Evolutionary conservation across 2,329 filamentous ascomycete species (phyloP).

Genomic region (Trichoderma sp.): DNA sequence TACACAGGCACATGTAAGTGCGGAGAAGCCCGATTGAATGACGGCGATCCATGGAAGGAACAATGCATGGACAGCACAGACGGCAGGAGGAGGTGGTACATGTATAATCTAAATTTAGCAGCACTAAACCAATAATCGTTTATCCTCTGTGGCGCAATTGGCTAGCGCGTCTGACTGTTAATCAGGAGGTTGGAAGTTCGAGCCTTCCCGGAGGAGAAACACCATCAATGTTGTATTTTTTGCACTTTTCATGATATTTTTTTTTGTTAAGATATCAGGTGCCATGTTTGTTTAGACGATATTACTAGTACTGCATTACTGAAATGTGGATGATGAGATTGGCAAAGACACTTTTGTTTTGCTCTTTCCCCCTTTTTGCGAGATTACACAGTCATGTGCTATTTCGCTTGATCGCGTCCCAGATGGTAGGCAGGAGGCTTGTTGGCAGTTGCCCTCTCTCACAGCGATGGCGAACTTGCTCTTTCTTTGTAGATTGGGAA

Average conservation of each 20-base stretch:
- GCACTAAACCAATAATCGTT: not conserved
- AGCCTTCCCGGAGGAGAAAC: constrained; percentile 22
- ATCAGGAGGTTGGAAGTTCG: constrained; percentile 24
- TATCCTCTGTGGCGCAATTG: constrained; percentile 46
- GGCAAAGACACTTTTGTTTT: not conserved
- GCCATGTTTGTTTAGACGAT: not conserved
- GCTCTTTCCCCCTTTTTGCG: not conserved
- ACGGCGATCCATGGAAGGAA: not conserved
- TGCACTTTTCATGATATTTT: not conserved
- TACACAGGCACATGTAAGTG: not conserved
- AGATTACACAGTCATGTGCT: not conserved
- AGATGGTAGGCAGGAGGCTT: not conserved
- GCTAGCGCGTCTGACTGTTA: constrained; percentile 62
- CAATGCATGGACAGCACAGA: not conserved
- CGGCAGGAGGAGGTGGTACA: not conserved
- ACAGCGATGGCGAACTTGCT: not conserved
- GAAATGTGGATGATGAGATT: not conserved
- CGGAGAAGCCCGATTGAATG: not conserved
- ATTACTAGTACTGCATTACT: not conserved
- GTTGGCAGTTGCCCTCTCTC: not conserved
- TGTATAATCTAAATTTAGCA: not conserved
- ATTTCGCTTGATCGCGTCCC: not conserved
- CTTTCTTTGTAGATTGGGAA: not conserved
- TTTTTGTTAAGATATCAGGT: not conserved
- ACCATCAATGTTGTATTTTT: not conserved